Conservation (phyloP, 805 yeast genomes). For the Lipomyces orientalis region DNA sequence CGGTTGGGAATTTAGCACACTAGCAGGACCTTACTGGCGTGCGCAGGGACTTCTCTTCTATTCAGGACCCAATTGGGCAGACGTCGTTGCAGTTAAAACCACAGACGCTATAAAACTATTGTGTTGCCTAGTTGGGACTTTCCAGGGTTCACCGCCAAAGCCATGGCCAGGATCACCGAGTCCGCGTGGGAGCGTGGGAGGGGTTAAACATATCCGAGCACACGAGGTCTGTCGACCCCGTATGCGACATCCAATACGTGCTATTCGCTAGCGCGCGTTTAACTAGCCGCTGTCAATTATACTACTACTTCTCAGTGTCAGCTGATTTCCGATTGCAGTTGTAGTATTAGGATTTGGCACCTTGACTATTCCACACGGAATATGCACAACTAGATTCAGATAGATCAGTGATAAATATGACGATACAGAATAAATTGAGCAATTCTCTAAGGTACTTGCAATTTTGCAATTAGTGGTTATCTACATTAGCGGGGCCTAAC, state of each 20-base stretch:
- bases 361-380: background rate
- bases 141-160: background rate
- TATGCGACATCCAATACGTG: background rate
- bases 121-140: background rate
- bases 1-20: conserved; percentile 24
- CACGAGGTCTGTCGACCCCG: no score
- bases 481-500: background rate
- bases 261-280: background rate
- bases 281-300: background rate
- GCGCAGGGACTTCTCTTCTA: background rate
- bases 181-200: background rate
- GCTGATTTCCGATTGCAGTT: background rate
- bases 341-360: background rate
- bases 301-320: background rate
- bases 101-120: background rate
- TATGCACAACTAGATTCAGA: background rate
- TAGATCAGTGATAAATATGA: background rate
- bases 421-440: background rate
- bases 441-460: background rate
- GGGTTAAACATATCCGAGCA: background rate
- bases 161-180: background rate
- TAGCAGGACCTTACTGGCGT: background rate
- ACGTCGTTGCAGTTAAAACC: background rate
- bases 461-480: background rate
- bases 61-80: background rate